Evolutionary conservation across 2,329 filamentous ascomycete species (phyloP).

Genomic region (Calonectria pauciramosa): DNA sequence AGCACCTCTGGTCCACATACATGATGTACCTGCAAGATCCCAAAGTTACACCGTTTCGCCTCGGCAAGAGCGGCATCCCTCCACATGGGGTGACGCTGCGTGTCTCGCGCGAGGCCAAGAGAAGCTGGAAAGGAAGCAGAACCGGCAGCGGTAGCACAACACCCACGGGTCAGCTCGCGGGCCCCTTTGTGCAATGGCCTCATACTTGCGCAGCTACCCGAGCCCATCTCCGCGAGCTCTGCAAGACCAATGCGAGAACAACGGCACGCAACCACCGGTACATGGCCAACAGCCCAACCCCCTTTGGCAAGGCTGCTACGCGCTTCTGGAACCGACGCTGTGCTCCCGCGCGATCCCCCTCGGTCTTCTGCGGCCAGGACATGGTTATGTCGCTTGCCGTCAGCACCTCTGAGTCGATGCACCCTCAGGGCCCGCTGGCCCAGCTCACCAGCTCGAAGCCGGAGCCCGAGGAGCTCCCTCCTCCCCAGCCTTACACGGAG

Average conservation of each 20-base stretch:
- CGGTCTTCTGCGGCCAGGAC: conserved; percentile 71
- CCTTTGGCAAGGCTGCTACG: conserved; percentile 65
- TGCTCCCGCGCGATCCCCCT: conserved; percentile 60
- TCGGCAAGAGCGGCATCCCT: conserved; percentile 74
- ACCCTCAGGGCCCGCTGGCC: conserved; percentile 71
- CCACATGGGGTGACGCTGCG: conserved; percentile 75
- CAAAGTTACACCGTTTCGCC: conserved; percentile 75
- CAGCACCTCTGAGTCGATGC: conserved; percentile 76
- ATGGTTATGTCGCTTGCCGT: conserved; percentile 74
- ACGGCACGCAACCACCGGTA: conserved; percentile 60
- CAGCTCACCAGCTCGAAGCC: conserved; percentile 65
- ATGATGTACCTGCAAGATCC: conserved; percentile 76
- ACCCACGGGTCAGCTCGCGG: conserved; percentile 63
- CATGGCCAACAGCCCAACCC: conserved; percentile 68
- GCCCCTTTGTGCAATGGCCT: conserved; percentile 72
- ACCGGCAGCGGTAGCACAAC: conserved; percentile 66
- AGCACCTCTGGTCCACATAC: conserved; percentile 77
- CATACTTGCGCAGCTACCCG: conserved; percentile 75
- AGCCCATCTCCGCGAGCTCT: conserved; percentile 73
- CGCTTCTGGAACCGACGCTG: conserved; percentile 64
- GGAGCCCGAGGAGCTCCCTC: conserved; percentile 41
- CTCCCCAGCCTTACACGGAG: conserved; percentile 31
- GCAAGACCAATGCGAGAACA: conserved; percentile 66
- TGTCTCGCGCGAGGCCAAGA: conserved; percentile 75
- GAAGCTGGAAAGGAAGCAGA: conserved; percentile 73